A percentile compares a stretch with the other conserved stretches of the same genome.
Conservation (phyloP, 2,329 filamentous ascomycete species). For the Conoideocrella luteorostrata region DNA sequence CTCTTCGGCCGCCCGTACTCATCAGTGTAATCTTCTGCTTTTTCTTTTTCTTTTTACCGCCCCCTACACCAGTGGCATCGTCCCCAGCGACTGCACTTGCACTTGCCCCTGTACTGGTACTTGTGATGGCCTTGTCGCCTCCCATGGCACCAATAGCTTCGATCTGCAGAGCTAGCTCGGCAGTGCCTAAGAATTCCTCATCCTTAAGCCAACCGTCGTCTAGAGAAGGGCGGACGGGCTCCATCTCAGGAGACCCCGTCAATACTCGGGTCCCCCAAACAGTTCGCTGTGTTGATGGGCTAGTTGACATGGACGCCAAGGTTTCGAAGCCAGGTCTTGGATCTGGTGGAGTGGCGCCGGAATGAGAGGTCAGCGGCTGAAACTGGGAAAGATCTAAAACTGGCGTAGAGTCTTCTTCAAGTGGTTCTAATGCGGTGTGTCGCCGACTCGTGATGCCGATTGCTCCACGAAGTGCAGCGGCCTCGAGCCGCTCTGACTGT, state of each 20-base stretch:
- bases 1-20: slow-evolving; percentile 56
- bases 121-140: slow-evolving; percentile 13
- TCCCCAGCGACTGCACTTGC: slow-evolving; percentile 9
- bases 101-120: slow-evolving; percentile 9
- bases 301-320: slow-evolving; percentile 73
- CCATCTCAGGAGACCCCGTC: slow-evolving; percentile 50
- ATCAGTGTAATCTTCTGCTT: slow-evolving; percentile 67
- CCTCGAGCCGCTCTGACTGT: slow-evolving; percentile 74
- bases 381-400: slow-evolving; percentile 56
- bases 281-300: slow-evolving; percentile 68
- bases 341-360: slow-evolving; percentile 48
- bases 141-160: slow-evolving; percentile 44
- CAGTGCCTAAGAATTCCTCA: slow-evolving; percentile 61
- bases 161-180: slow-evolving; percentile 55
- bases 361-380: slow-evolving; percentile 49
- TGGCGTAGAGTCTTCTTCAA: slow-evolving; percentile 31
- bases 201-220: slow-evolving; percentile 85
- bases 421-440: slow-evolving; percentile 23
- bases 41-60: slow-evolving; percentile 55
- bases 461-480: slow-evolving; percentile 56
- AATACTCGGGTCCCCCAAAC: slow-evolving; percentile 87
- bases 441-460: slow-evolving; percentile 29
- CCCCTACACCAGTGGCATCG: slow-evolving; percentile 22
- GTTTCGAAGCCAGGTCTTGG: slow-evolving; percentile 57
- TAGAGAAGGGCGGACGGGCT: slow-evolving; percentile 23